These are phyloP conservation scores for Lathyrus sativus DNA, from an alignment of 306 rosid species.

Conservation along the genomic window DNA sequence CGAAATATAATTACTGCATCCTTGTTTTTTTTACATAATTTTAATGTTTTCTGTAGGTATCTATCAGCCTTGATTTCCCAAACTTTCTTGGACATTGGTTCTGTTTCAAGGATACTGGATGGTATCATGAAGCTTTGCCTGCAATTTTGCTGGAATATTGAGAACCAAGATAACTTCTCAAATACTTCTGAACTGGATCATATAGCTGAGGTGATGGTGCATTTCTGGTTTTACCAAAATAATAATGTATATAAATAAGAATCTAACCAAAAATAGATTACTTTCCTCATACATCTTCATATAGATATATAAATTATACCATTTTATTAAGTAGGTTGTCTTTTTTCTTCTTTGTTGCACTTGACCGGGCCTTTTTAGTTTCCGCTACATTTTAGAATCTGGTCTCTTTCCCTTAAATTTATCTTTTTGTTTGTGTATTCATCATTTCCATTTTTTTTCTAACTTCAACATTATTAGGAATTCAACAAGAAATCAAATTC, in stretches of 20 bases:
- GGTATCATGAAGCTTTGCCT: slow-evolving; percentile 96
- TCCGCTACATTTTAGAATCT: neutral
- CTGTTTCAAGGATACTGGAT: slow-evolving; percentile 95
- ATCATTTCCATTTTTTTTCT: slow-evolving; percentile 21
- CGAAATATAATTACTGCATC: slow-evolving; percentile 10
- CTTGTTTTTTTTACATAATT: slow-evolving; percentile 22
- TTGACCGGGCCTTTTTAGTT: neutral
- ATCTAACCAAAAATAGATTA: neutral
- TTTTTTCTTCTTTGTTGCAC: neutral
- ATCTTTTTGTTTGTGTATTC: slow-evolving; percentile 26
- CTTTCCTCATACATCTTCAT: slow-evolving; percentile 22
- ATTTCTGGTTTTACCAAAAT: slow-evolving; percentile 20
- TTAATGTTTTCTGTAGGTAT: slow-evolving; percentile 55
- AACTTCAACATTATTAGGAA: slow-evolving; percentile 54
- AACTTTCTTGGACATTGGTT: slow-evolving; percentile 94
- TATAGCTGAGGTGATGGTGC: slow-evolving; percentile 77
- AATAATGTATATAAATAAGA: slow-evolving; percentile 11
- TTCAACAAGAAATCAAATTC: slow-evolving; percentile 98
- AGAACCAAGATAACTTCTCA: slow-evolving; percentile 77
- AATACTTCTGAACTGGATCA: slow-evolving; percentile 83
- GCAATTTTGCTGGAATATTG: slow-evolving; percentile 89
- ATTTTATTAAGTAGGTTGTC: neutral
- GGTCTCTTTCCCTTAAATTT: neutral
- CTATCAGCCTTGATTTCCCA: slow-evolving; percentile 90
- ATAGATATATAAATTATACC: neutral